phyloP scores from a whole-genome alignment of 2,329 filamentous ascomycete genomes.

The Ilyonectria destructans region DNA sequence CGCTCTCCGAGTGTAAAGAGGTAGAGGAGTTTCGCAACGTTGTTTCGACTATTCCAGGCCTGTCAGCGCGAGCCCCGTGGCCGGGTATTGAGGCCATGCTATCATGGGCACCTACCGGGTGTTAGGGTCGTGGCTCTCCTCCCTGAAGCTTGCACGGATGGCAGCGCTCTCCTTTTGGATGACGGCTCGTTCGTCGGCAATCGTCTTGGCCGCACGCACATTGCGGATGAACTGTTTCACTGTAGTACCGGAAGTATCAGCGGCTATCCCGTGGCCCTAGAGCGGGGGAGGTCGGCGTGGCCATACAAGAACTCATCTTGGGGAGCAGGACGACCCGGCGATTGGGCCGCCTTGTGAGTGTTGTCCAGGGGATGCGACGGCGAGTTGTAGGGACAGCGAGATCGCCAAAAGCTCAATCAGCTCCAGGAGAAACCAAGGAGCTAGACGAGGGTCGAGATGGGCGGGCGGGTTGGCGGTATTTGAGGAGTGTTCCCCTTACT shows the following conservation, averaged over 20 bases:
- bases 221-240: conserved; percentile 99
- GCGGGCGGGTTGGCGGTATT: conserved; percentile 20
- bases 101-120: conserved; percentile 76
- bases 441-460: conserved; percentile 15
- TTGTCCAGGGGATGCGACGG: conserved; percentile 47
- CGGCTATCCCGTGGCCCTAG: conserved; percentile 15
- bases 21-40: conserved; percentile 98
- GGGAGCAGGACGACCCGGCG: conserved; percentile 49
- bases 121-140: conserved; percentile 94
- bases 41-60: conserved; percentile 82
- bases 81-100: background rate
- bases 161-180: conserved; percentile 99
- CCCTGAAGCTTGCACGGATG: conserved; percentile 96
- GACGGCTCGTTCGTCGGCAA: conserved; percentile 97
- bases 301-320: conserved; percentile 60
- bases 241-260: conserved; percentile 58
- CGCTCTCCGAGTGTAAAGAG: conserved; percentile 98
- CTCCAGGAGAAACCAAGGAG: conserved; percentile 36
- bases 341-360: conserved; percentile 51
- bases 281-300: conserved; percentile 27
- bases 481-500: conserved; percentile 35
- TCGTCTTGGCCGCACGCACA: conserved; percentile 97
- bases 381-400: conserved; percentile 22
- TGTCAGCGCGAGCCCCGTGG: conserved; percentile 30
- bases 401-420: conserved; percentile 44